Evolutionary conservation across 305 asterid genomes (phyloP), one percentile per base, ranked within the genome.

Genomic region (Fraxinus sp.): DNA sequence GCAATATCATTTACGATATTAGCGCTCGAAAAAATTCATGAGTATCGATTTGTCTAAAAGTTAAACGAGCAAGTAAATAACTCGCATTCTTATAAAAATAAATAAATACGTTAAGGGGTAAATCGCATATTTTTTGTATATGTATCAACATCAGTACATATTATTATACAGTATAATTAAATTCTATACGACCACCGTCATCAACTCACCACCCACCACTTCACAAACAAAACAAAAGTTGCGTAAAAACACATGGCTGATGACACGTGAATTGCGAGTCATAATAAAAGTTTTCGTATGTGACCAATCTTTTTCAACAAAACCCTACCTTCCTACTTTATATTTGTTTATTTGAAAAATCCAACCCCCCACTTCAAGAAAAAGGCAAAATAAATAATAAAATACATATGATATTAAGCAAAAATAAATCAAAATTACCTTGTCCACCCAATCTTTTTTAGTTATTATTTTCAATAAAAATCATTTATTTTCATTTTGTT

Each of bases 201-300:
- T 24, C 28, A 26, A 22, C 14, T 0, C 32, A 18, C 35, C 14
- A 24, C 73, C 6, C 73, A 2, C 73, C 73, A 11, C 73, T 64
- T 64, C 78, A 10, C 33, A 49, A 55, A 46, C 37, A 55, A 18
- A 46, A 6, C 2, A 4, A 26, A 62, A 46, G 68, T 30, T 24
- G 84, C 76, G 37, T 24, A 68, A 66, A 66, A 24, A 68, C 74
- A 68, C 74, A 68, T 68, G 74, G 74, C 64, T 20, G 39, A 13
- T 30, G 30, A 39, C 89, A 86, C 84, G 89, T 84, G 87, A 84
- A 74, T 59, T 64, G 70, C 72, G 77, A 81, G 81, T 43, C 73
- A 55, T 57, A 49, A 71, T 79, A 75, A 33, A 75, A 79, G 75
- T 36, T 30, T 28, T 75, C 28, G 32, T 77, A 36, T 35, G 26